Evolutionary conservation across 2,329 filamentous ascomycete genomes (phyloP).

Genomic region (Incumbomyces lentus): DNA sequence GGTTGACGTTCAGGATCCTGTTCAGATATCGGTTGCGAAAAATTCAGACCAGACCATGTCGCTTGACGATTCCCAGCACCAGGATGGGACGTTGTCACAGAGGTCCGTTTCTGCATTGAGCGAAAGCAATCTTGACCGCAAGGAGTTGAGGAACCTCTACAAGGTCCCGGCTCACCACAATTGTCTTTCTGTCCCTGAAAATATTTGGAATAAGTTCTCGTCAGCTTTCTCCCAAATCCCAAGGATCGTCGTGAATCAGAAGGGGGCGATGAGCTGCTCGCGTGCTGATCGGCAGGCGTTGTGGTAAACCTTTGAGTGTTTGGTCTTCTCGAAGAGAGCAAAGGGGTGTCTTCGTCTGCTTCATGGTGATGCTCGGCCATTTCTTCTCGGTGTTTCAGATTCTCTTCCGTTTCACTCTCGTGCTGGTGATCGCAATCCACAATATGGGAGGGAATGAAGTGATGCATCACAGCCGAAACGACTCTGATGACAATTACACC

Average conservation of each 20-base stretch:
- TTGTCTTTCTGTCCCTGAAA: conserved; percentile 39
- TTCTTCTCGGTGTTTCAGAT: not conserved
- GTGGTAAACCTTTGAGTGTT: not conserved
- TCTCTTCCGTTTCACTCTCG: conserved; percentile 1
- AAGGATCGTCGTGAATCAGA: conserved; percentile 23
- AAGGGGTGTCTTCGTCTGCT: conserved; percentile 1
- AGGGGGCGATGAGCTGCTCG: conserved; percentile 20
- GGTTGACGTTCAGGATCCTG: not conserved
- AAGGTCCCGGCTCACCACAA: conserved; percentile 50
- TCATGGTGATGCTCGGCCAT: conserved; percentile 2
- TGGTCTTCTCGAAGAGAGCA: conserved; percentile 2
- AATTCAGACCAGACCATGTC: not conserved
- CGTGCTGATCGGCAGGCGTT: not conserved
- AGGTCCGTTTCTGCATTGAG: conserved; percentile 23
- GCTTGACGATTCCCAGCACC: not conserved
- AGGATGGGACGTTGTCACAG: not conserved
- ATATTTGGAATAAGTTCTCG: conserved; percentile 38
- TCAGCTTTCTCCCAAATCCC: conserved; percentile 25
- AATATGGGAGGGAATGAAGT: conserved; percentile 40
- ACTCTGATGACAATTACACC: conserved; percentile 38
- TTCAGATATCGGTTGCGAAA: not conserved
- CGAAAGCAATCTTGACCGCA: conserved; percentile 53
- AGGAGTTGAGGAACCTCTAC: conserved; percentile 51
- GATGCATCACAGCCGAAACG: conserved; percentile 36
- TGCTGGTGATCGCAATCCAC: conserved; percentile 8